Percentiles rank a stretch among this genome's conserved stretches.
Evolutionary conservation across 2,329 filamentous ascomycete genomes (phyloP).

Genomic region (Aspergillus thermomutatus): DNA sequence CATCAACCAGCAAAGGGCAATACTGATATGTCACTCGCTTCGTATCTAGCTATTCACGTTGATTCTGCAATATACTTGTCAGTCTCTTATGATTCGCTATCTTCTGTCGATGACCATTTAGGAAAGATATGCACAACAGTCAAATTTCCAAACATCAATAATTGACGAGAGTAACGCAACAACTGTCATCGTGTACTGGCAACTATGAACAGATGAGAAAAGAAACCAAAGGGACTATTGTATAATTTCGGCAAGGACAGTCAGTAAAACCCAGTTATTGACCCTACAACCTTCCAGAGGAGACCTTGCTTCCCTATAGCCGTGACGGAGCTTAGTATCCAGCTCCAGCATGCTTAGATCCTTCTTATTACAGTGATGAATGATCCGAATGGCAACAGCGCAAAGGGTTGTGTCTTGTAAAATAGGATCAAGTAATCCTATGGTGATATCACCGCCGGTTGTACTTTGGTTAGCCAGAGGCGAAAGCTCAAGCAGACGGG

Average conservation of each 20-base stretch:
- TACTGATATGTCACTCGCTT: neutral
- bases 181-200: too few relatives aligned
- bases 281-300: slow-evolving; percentile 6
- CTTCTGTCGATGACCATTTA: too few relatives aligned
- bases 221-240: neutral
- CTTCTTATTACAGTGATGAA: neutral
- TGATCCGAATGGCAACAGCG: neutral
- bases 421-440: too few relatives aligned
- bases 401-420: slow-evolving; percentile 1
- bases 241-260: slow-evolving; percentile 1
- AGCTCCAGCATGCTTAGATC: slow-evolving; percentile 1
- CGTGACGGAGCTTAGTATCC: slow-evolving; percentile 1
- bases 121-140: too few relatives aligned
- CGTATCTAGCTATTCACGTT: neutral
- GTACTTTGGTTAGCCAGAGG: too few relatives aligned
- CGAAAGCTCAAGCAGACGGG: too few relatives aligned
- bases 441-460: too few relatives aligned
- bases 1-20: neutral
- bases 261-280: slow-evolving; percentile 1
- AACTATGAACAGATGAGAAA: too few relatives aligned
- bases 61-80: too few relatives aligned
- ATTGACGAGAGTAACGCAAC: too few relatives aligned
- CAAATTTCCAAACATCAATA: too few relatives aligned
- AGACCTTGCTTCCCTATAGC: slow-evolving; percentile 2
- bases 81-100: too few relatives aligned